Conservation (phyloP, 305 asterid species). For the Fraxinus floribunda region DNA sequence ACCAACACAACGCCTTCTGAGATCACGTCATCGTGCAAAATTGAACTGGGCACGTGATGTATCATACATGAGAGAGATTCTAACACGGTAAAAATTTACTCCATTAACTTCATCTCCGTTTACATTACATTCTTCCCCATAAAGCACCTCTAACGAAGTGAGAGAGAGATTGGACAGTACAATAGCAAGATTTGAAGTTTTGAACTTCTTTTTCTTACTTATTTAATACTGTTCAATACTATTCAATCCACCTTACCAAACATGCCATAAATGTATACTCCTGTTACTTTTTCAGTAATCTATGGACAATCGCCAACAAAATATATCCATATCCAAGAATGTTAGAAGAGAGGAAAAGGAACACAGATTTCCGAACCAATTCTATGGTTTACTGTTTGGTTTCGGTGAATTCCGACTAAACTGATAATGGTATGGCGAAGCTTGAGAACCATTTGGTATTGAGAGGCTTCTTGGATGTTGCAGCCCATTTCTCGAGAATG, state of each 20-base stretch:
- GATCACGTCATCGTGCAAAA: constrained; percentile 20
- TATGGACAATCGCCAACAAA: constrained; percentile 29
- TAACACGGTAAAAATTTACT: constrained; percentile 28
- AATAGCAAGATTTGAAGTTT: background rate
- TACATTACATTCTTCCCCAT: constrained; percentile 41
- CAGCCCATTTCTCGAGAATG: constrained; percentile 60
- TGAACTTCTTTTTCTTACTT: background rate
- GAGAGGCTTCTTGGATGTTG: constrained; percentile 81
- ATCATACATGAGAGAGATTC: constrained; percentile 14
- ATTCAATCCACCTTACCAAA: background rate
- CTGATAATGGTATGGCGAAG: constrained; percentile 70
- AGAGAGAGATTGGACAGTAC: background rate
- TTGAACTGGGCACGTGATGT: constrained; percentile 18
- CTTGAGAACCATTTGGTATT: constrained; percentile 58
- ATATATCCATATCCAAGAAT: constrained; percentile 34
- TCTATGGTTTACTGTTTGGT: constrained; percentile 66
- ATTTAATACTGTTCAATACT: background rate
- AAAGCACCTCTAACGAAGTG: background rate
- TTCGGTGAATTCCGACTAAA: constrained; percentile 70
- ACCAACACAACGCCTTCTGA: background rate
- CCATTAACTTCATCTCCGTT: constrained; percentile 33
- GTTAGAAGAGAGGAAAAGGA: constrained; percentile 14
- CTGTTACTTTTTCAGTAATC: constrained; percentile 28
- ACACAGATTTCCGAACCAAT: constrained; percentile 2
- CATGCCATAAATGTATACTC: constrained; percentile 24